Evolutionary conservation across 805 yeast genomes (phyloP), one percentile per base, ranked within the genome.

Genomic region (Starmerella tilneyi): DNA sequence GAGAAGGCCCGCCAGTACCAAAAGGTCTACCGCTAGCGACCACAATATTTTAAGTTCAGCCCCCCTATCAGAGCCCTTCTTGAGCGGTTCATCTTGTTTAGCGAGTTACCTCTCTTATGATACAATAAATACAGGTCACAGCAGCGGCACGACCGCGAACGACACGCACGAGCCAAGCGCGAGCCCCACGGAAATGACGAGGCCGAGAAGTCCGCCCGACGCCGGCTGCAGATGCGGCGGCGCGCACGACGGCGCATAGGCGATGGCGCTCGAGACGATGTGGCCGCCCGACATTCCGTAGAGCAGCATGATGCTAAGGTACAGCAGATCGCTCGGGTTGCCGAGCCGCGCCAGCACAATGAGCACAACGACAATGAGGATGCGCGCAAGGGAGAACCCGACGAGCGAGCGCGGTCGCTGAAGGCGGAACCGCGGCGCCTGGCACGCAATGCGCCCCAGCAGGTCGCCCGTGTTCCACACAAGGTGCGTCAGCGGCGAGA

Each of bases 221-320:
- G 96, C 95, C 48, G 84, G 84, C 59, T 77, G 78, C 56, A 84
- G 89, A 17, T 72, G 71, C 27, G 77, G 84, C 1, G 71, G 69
- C 26, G 75, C 80, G 43, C 69, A 72, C 15, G 70, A 66, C 0
- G 82, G 79, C 2, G 85, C 81, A 38, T 71, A 72, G 81, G 84
- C 83, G 64, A 89, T 84, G 46, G 84, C 74, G 22, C 84, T 74
- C 6, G 94, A 79, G 43, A 82, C 73, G 23, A 83, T 68, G 55
- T 86, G 94, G 2, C 98, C 98, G 58, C 84, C 86, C 4, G 94
- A 77, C 35, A 84, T 56, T 0, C 98, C 98, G 66, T 84, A 92
- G 4, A 74, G 40, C 44, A 85, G 74, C 62, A 86, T 96, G 30
- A 84, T 58, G 2, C 73, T 9, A 40, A 84, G 62, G 62, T 92